phyloP scores from a whole-genome alignment of 495 filamentous ascomycete species.

The Aspergillus egyptiacus region DNA sequence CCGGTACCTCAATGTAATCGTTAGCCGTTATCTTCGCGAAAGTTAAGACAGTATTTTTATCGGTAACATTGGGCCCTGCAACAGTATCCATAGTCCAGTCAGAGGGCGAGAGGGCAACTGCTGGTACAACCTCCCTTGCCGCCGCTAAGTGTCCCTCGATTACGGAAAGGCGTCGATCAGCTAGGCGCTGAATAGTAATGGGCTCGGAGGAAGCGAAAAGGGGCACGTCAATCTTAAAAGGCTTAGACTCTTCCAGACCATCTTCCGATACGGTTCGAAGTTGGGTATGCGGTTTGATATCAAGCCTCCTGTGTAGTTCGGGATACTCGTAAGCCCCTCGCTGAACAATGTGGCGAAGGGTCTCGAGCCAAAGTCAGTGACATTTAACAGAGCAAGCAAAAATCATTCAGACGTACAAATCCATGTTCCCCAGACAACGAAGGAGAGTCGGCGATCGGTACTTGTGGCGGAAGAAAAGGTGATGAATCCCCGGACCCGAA shows the following conservation, averaged over 20 bases:
- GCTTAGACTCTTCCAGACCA: conserved; percentile 41
- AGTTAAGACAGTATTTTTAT: conserved; percentile 76
- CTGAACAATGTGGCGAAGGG: conserved; percentile 83
- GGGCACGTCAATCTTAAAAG: conserved; percentile 21
- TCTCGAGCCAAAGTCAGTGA: conserved; percentile 44
- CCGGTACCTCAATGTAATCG: conserved; percentile 72
- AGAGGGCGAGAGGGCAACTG: conserved; percentile 53
- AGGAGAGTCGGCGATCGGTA: conserved; percentile 22
- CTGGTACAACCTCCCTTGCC: conserved; percentile 56
- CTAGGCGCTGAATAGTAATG: conserved; percentile 69
- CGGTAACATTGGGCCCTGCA: conserved; percentile 71
- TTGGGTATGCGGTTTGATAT: conserved; percentile 58
- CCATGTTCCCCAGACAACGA: conserved; percentile 25
- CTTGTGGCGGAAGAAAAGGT: conserved; percentile 31
- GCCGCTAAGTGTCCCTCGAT: conserved; percentile 71
- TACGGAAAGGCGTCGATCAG: conserved; percentile 65
- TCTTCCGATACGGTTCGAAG: conserved; percentile 64
- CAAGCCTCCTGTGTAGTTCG: conserved; percentile 64
- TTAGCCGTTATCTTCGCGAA: conserved; percentile 83
- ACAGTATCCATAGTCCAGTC: conserved; percentile 84
- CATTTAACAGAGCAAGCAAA: not conserved
- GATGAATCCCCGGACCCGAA: conserved; percentile 23
- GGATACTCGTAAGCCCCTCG: conserved; percentile 74
- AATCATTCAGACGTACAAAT: conserved; percentile 35
- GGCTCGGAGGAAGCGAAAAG: conserved; percentile 54